Percentiles rank a stretch among this genome's conserved stretches.
phyloP scores from a whole-genome alignment of 2,329 filamentous ascomycete genomes.

The Apiospora hydei region DNA sequence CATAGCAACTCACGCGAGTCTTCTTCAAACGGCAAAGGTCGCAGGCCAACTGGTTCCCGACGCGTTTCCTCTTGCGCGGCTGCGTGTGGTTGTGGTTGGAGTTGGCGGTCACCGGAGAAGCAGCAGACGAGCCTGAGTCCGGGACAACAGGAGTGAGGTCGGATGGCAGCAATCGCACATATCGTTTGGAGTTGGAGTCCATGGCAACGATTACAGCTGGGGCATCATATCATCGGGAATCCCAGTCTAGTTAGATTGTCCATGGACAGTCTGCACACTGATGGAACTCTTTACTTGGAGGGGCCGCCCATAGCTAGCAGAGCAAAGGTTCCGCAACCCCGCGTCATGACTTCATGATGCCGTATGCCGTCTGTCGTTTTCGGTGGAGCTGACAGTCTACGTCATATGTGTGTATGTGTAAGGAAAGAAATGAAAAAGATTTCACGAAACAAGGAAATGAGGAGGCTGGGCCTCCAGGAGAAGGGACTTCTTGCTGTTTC shows the following conservation, averaged over 20 bases:
- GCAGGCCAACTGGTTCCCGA: conserved; percentile 22
- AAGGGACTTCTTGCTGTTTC: neutral
- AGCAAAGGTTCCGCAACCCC: neutral
- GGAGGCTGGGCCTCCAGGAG: neutral
- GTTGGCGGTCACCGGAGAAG: neutral
- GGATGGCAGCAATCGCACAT: neutral
- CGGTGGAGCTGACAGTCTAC: neutral
- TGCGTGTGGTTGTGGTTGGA: neutral
- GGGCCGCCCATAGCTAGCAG: no score
- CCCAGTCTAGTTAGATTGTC: neutral
- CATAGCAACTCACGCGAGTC: conserved; percentile 6
- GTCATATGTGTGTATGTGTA: neutral
- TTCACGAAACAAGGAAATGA: neutral
- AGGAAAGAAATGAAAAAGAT: neutral
- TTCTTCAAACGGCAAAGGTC: conserved; percentile 23
- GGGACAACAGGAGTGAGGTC: neutral
- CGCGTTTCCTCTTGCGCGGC: conserved; percentile 10
- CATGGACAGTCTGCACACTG: no score
- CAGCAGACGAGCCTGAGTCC: neutral
- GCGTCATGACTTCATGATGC: neutral
- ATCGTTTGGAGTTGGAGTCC: neutral
- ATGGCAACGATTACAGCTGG: neutral
- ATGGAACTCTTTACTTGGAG: no score
- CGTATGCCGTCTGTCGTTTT: neutral
- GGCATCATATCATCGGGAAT: neutral